Conservation (phyloP, 805 yeast genomes). For the Metschnikowia proteae region DNA sequence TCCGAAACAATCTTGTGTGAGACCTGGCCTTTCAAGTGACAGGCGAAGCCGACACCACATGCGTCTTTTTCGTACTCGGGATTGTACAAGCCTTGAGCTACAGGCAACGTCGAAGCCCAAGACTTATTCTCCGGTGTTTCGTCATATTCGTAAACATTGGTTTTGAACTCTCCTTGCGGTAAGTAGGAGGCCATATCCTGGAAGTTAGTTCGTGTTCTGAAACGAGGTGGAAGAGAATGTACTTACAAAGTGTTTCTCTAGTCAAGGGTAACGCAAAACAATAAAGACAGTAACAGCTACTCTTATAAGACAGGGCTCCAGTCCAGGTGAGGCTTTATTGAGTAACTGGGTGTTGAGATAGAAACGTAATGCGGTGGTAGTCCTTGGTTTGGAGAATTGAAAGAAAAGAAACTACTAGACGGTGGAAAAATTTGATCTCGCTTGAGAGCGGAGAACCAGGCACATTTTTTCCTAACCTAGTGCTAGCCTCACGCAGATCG, state of each 20-base stretch:
- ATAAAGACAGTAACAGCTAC: constrained; percentile 2
- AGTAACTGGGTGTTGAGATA: neutral
- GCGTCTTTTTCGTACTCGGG: constrained; percentile 95
- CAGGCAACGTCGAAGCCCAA: constrained; percentile 90
- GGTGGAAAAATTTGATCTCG: neutral
- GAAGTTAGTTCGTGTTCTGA: neutral
- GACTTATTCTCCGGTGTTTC: constrained; percentile 75
- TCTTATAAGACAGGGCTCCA: constrained; percentile 1
- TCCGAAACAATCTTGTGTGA: constrained; percentile 93
- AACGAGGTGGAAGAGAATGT: neutral
- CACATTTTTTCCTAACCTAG: neutral
- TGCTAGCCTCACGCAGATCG: constrained; percentile 3
- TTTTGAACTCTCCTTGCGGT: constrained; percentile 36
- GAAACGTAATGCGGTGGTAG: neutral
- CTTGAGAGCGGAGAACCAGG: constrained; percentile 3
- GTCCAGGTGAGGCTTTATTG: neutral
- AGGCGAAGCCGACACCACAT: constrained; percentile 97
- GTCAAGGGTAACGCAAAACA: constrained; percentile 2
- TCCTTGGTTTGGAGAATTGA: constrained; percentile 1
- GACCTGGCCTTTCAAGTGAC: constrained; percentile 82
- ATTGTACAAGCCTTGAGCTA: constrained; percentile 83
- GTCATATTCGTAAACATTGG: constrained; percentile 59
- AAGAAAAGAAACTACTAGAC: neutral
- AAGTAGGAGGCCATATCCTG: constrained; percentile 27
- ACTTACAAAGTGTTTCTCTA: constrained; percentile 3